A percentile compares a stretch with the other conserved stretches of the same genome.
These are phyloP conservation scores for Plantago coronopus DNA, from an alignment of 305 asterid genomes.

Conservation along the genomic window DNA sequence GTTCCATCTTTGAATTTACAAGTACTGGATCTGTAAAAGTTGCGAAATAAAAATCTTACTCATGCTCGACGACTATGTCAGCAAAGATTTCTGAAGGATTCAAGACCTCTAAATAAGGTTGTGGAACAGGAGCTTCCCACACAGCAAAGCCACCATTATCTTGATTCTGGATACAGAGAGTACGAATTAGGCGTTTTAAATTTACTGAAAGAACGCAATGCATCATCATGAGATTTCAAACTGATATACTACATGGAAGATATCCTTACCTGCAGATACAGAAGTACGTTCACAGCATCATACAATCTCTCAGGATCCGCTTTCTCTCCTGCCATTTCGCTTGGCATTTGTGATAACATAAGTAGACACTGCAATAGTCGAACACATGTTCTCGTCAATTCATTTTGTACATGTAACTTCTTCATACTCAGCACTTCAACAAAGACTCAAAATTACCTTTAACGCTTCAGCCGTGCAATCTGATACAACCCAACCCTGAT, in stretches of 20 bases:
- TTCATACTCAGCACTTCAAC: too few relatives aligned
- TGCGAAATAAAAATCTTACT: slow-evolving; percentile 50
- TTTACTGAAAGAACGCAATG: too few relatives aligned
- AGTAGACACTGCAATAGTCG: slow-evolving; percentile 45
- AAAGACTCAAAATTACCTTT: slow-evolving; percentile 46
- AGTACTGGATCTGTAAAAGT: too few relatives aligned
- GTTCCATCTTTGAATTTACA: too few relatives aligned
- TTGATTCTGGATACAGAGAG: slow-evolving; percentile 42
- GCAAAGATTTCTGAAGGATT: slow-evolving; percentile 88
- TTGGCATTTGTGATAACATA: slow-evolving; percentile 58
- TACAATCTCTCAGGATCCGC: slow-evolving; percentile 45
- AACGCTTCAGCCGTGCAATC: slow-evolving; percentile 77
- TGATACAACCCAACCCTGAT: slow-evolving; percentile 87
- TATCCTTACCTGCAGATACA: slow-evolving; percentile 48
- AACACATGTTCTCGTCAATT: too few relatives aligned
- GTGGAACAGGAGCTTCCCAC: slow-evolving; percentile 84
- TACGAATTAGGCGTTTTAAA: too few relatives aligned
- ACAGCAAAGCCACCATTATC: slow-evolving; percentile 63
- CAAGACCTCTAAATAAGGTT: slow-evolving; percentile 60
- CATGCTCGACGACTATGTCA: slow-evolving; percentile 74
- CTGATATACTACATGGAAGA: too few relatives aligned
- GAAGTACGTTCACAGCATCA: slow-evolving; percentile 59
- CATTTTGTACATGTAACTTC: too few relatives aligned
- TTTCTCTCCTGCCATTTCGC: slow-evolving; percentile 52
- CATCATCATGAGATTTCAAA: too few relatives aligned